phyloP scores from a whole-genome alignment of 163 green algal genomes.

The Chlorella variabilis region DNA sequence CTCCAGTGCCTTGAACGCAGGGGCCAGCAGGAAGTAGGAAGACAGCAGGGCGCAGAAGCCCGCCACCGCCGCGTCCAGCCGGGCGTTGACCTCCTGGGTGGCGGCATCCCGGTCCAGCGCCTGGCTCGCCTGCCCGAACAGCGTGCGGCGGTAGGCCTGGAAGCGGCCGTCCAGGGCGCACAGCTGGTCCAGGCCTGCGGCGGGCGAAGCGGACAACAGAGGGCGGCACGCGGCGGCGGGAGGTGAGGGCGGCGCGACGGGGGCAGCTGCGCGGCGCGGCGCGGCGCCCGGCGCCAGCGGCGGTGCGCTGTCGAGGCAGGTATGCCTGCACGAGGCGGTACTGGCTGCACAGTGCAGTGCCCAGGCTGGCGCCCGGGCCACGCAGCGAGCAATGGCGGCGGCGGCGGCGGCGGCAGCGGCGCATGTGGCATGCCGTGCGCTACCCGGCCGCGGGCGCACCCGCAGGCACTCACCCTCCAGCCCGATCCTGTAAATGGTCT shows the following conservation, averaged over 20 bases:
- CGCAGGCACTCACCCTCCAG: conserved; percentile 67
- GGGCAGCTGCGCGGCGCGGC: too few species aligned
- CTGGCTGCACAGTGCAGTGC: too few species aligned
- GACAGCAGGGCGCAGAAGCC: conserved; percentile 81
- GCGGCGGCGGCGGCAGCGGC: too few species aligned
- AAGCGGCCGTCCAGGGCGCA: conserved; percentile 74
- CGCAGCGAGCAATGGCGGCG: too few species aligned
- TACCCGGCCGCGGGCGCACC: too few species aligned
- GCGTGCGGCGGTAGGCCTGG: conserved; percentile 63
- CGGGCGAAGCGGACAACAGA: neutral
- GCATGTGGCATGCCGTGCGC: too few species aligned
- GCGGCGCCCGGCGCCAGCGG: too few species aligned
- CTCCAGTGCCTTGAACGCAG: conserved; percentile 86
- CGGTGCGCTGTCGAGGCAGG: too few species aligned
- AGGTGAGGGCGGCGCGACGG: neutral
- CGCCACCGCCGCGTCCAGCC: conserved; percentile 70
- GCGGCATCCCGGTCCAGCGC: conserved; percentile 61
- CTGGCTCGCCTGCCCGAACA: conserved; percentile 73
- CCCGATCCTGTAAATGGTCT: conserved; percentile 78
- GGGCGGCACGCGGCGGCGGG: too few species aligned
- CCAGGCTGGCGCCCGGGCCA: too few species aligned
- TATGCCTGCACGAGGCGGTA: too few species aligned
- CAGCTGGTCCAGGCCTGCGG: conserved; percentile 82
- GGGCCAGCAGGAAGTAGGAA: conserved; percentile 78
- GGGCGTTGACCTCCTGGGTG: conserved; percentile 63